Base-by-base conservation (phyloP, 2,329 filamentous ascomycete genomes). In the Xylaria multiplex region DNA sequence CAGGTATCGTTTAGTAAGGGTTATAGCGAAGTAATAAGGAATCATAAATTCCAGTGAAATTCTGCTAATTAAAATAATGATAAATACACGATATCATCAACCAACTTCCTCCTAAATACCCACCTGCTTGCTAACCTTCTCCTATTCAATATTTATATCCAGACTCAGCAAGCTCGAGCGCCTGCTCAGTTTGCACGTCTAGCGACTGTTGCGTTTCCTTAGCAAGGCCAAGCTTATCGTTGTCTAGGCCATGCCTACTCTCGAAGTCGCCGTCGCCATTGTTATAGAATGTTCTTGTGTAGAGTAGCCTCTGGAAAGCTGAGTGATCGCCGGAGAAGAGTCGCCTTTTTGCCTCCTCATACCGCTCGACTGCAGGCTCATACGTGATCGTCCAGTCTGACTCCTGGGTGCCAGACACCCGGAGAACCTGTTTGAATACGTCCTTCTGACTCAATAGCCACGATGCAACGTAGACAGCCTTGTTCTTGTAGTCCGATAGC, bases 381-480 rank as follows among this genome's bases (percentile, higher is more conserved):
- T 82, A 76, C 1, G 73, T 79, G 62, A 92, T 82, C 2, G 74
- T 81, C 90, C 90, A 92, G 71, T 91, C 89, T 0, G 76, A 77
- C 45, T 89, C 85, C 1, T 78, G 84, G 0, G 84, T 87, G 0
- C 83, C 83, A 0, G 85, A 85, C 3, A 88, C 88, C 0, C 85
- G 83, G 71, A 88, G 82, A 13, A 89, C 77, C n/a, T 83, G 84
- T 45, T 85, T 83, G 60, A 92, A 82, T 80, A 92, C 91, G 9
- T 92, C 89, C 11, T 82, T 81, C 75, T 92, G 90, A 65, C 77
- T 86, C 66, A 88, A 70, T 11, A 79, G 75, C 78, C 90, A 91
- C 66, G 85, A 88, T 7, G 80, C 81, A 11, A 89, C 70, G 70
- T 82, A 86, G 1, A 90, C 72, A 0, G 72, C 68, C 56, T 82